These are phyloP conservation scores for Penicillium tannophilum DNA, from an alignment of 495 filamentous ascomycete species.

Conservation along the genomic window DNA sequence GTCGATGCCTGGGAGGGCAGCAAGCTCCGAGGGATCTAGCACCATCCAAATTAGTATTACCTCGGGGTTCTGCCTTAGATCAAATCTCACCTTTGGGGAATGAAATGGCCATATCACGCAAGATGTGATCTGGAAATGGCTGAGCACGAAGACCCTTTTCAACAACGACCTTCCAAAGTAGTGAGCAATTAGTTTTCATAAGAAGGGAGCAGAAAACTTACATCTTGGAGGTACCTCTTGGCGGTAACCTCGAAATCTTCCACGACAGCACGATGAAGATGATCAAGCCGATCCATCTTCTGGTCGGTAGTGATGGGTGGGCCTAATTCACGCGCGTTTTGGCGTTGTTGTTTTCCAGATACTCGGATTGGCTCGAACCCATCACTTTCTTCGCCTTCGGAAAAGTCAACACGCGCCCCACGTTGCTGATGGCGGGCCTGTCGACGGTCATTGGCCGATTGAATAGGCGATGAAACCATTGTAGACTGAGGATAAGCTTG, in stretches of 20 bases:
- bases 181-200: not conserved
- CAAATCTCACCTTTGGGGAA: conserved; percentile 62
- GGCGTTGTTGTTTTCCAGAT: conserved; percentile 37
- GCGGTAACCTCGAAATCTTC: conserved; percentile 66
- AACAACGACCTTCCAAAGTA: conserved; percentile 63
- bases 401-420: conserved; percentile 27
- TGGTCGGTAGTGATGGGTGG: conserved; percentile 74
- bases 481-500: conserved; percentile 65
- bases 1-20: conserved; percentile 68
- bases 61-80: not conserved
- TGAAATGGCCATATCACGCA: conserved; percentile 81
- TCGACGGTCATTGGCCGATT: conserved; percentile 53
- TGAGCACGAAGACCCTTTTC: conserved; percentile 59
- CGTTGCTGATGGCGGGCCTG: conserved; percentile 33
- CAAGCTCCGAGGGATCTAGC: conserved; percentile 56
- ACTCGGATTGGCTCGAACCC: conserved; percentile 63
- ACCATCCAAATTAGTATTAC: conserved; percentile 10
- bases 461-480: conserved; percentile 81
- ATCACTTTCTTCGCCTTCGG: conserved; percentile 57
- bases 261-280: conserved; percentile 65
- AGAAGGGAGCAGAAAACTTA: conserved; percentile 21
- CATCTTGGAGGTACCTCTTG: conserved; percentile 62
- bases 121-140: conserved; percentile 75
- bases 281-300: conserved; percentile 59
- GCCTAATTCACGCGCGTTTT: conserved; percentile 51